These are phyloP conservation scores for Lathyrus sativus DNA, from an alignment of 306 rosid genomes.

Conservation along the genomic window DNA sequence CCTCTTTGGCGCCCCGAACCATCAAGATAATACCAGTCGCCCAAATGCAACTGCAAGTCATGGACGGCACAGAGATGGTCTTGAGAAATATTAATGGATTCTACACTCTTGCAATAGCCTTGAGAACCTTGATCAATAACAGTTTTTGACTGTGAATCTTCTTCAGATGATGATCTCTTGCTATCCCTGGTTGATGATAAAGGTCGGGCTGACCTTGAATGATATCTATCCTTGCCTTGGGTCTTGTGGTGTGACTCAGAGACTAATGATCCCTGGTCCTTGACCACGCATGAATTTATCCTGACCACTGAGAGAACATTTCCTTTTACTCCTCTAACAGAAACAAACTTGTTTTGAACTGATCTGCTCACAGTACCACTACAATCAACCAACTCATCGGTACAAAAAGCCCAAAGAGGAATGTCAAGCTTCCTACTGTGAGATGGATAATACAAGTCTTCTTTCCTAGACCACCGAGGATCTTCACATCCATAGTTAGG, in stretches of 20 bases:
- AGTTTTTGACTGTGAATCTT: constrained; percentile 57
- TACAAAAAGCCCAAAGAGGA: constrained; percentile 88
- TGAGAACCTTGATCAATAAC: constrained; percentile 53
- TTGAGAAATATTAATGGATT: constrained; percentile 55
- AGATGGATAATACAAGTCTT: constrained; percentile 85
- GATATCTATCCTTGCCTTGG: constrained; percentile 66
- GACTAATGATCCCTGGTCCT: constrained; percentile 84
- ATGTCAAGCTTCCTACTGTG: constrained; percentile 81
- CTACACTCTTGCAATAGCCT: constrained; percentile 37
- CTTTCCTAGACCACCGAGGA: constrained; percentile 90
- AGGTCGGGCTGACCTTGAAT: constrained; percentile 65
- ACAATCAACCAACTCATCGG: constrained; percentile 68
- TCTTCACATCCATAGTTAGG: constrained; percentile 85
- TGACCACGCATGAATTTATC: constrained; percentile 92
- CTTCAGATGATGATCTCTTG: constrained; percentile 75
- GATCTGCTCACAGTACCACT: constrained; percentile 45
- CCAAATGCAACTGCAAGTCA: constrained; percentile 77
- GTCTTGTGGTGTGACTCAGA: constrained; percentile 73
- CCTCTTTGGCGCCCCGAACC: constrained; percentile 95
- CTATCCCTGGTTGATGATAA: constrained; percentile 70
- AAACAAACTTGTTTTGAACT: constrained; percentile 58
- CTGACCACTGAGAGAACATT: constrained; percentile 78
- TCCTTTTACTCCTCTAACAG: constrained; percentile 78
- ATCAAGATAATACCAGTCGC: constrained; percentile 97
- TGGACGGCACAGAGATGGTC: constrained; percentile 63